Evolutionary conservation across 495 filamentous ascomycete species (phyloP), one percentile per base, ranked within the genome.

Genomic region (Penicillium lividum): DNA sequence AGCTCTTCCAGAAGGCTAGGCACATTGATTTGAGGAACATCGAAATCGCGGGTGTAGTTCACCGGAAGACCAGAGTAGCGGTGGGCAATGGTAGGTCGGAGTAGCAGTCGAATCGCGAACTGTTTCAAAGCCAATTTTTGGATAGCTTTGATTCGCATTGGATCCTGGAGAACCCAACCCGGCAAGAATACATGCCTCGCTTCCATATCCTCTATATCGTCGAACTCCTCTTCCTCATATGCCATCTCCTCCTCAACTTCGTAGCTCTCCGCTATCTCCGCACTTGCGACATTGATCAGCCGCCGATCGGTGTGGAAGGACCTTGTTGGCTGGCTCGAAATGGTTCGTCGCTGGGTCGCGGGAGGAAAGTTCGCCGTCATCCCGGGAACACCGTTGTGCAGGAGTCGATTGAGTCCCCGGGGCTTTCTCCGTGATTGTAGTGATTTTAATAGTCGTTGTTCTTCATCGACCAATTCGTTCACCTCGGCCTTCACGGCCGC

Each of bases 401-500:
- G 33, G 13, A 65, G 46, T 43, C 65, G 60, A 50, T 57, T 53
- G 30, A 67, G 53, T 13, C 52, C 51, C 8, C 64, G 58, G 6
- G 29, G 15, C 30, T 63, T 69, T 28, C 66, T 71, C 30, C 70
- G 60, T 44, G 60, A 61, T 15, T 65, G 53, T 8, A 77, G 51
- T 11, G 71, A 60, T 29, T 67, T 66, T 27, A 77, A 22, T 47
- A 77, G 51, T 15, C 73, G 72, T 28, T 71, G 61, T 50, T 77
- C 77, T 61, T 80, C 75, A 18, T 77, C 73, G 44, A 75, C 65
- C 53, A 80, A 53, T 43, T 73, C 72, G 42, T 70, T 68, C 49
- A 78, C 73, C 46, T 80, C 77, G 27, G 74, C 76, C 62, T 75
- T 76, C 0, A 77, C 77, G 3, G 74, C 76, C 36, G 77, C 76